Percentiles rank a stretch among this genome's conserved stretches.
Conservation (phyloP, 495 filamentous ascomycete genomes). For the Penicillium atrosanguineum region DNA sequence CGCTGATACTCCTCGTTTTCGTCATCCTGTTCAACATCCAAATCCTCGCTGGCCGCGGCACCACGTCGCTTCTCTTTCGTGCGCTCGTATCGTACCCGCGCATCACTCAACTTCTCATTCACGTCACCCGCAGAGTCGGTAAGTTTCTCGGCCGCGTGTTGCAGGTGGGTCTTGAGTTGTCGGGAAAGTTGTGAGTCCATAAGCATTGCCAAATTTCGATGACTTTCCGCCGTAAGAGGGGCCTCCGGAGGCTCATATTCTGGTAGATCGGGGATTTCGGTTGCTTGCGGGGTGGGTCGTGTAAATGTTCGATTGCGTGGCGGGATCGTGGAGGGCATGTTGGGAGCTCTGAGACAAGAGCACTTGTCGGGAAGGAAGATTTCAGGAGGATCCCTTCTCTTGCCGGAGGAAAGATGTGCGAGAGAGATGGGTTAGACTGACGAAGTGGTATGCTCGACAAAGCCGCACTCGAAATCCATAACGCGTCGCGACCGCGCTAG, state of each 20-base stretch:
- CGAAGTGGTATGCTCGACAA: background rate
- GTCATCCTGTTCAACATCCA: slow-evolving; percentile 11
- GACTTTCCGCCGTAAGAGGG: slow-evolving; percentile 41
- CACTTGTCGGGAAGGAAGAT: background rate
- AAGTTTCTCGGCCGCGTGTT: slow-evolving; percentile 36
- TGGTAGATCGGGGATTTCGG: slow-evolving; percentile 43
- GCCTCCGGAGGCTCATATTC: slow-evolving; percentile 56
- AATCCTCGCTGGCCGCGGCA: slow-evolving; percentile 1
- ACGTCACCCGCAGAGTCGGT: slow-evolving; percentile 45
- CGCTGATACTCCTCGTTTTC: slow-evolving; percentile 21
- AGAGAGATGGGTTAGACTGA: background rate
- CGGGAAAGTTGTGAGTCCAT: slow-evolving; percentile 29
- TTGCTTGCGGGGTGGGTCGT: background rate
- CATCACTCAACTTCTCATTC: slow-evolving; percentile 43
- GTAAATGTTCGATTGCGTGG: slow-evolving; percentile 2
- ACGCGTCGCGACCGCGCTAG: slow-evolving; percentile 40
- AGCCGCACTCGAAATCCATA: slow-evolving; percentile 12
- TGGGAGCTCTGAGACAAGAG: background rate
- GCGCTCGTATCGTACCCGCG: slow-evolving; percentile 30
- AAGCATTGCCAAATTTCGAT: slow-evolving; percentile 33
- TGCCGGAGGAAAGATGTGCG: background rate
- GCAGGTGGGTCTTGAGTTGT: slow-evolving; percentile 33
- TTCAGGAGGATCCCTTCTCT: background rate
- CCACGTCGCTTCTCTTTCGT: slow-evolving; percentile 18
- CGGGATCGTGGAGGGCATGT: slow-evolving; percentile 22